A percentile compares a stretch with the other conserved stretches of the same genome.
phyloP scores from a whole-genome alignment of 306 rosid species.

The Oemleria cerasiformis region DNA sequence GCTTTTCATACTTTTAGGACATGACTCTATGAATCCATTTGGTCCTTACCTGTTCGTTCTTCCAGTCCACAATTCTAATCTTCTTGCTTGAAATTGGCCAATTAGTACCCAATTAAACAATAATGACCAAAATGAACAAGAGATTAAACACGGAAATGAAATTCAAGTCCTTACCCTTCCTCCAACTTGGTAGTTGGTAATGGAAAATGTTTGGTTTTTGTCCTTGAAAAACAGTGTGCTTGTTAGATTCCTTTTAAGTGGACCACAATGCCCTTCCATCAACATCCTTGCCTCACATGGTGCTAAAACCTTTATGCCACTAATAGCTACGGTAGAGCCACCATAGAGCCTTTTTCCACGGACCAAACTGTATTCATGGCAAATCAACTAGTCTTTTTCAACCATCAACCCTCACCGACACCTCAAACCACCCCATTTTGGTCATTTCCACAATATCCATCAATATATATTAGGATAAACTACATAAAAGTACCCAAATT shows the following conservation, averaged over 20 bases:
- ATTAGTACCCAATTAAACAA: no score
- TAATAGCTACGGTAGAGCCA: neutral
- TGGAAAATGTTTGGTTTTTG: neutral
- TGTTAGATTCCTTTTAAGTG: slow-evolving; percentile 3
- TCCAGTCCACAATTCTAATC: no score
- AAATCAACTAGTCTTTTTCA: neutral
- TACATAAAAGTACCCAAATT: no score
- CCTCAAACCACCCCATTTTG: slow-evolving; percentile 4
- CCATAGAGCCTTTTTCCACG: neutral
- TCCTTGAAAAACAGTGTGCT: neutral
- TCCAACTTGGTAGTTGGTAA: slow-evolving; percentile 1
- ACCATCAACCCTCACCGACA: slow-evolving; percentile 2
- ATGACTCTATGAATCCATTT: no score
- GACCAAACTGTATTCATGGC: neutral
- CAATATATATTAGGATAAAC: no score
- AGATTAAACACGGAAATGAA: neutral
- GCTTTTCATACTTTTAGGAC: no score
- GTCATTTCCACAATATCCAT: neutral
- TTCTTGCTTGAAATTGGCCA: no score
- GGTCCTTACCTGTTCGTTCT: no score
- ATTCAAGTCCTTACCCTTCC: neutral
- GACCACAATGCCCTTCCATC: slow-evolving; percentile 3
- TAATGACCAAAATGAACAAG: neutral
- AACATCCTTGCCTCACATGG: slow-evolving; percentile 14
- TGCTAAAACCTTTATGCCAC: neutral